Evolutionary conservation across 2,329 filamentous ascomycete genomes (phyloP).

Genomic region (Cytospora piceae): DNA sequence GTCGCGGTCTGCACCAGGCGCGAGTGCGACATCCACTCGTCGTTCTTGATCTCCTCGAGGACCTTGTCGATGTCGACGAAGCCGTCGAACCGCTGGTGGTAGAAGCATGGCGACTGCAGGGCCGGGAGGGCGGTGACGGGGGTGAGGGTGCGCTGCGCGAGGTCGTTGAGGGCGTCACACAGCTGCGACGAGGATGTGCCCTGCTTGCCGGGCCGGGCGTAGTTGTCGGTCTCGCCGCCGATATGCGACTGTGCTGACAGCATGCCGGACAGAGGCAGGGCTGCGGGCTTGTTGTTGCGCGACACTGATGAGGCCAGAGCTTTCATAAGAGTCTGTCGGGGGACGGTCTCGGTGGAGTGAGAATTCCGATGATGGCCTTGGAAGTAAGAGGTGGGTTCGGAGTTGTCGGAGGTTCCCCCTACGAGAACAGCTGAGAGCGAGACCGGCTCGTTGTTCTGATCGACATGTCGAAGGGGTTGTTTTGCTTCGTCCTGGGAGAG

Average conservation of each 20-base stretch:
- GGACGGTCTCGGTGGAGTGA: slow-evolving; percentile 67
- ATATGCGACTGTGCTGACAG: slow-evolving; percentile 48
- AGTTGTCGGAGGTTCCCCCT: slow-evolving; percentile 36
- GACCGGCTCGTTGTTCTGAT: slow-evolving; percentile 26
- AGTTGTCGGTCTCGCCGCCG: slow-evolving; percentile 39
- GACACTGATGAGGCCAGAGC: slow-evolving; percentile 69
- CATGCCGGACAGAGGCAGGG: slow-evolving; percentile 65
- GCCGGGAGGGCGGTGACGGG: slow-evolving; percentile 62
- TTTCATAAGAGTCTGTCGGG: slow-evolving; percentile 82
- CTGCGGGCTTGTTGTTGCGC: slow-evolving; percentile 63
- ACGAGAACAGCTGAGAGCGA: slow-evolving; percentile 29
- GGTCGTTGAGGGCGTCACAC: slow-evolving; percentile 61
- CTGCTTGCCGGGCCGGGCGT: slow-evolving; percentile 43
- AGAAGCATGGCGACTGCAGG: slow-evolving; percentile 93
- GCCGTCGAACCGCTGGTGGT: slow-evolving; percentile 95
- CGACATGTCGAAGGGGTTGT: slow-evolving; percentile 30
- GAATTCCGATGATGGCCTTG: slow-evolving; percentile 51
- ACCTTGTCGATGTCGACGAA: slow-evolving; percentile 94
- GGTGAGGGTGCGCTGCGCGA: slow-evolving; percentile 50
- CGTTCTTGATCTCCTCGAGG: slow-evolving; percentile 87
- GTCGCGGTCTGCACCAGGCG: slow-evolving; percentile 94
- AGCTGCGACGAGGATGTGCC: slow-evolving; percentile 62
- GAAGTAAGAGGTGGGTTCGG: slow-evolving; percentile 36
- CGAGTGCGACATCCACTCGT: slow-evolving; percentile 91
- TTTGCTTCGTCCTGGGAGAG: slow-evolving; percentile 25